These are phyloP conservation scores for Cladosporium austrohemisphaericum DNA, from an alignment of 2,329 filamentous ascomycete species.

Conservation along the genomic window DNA sequence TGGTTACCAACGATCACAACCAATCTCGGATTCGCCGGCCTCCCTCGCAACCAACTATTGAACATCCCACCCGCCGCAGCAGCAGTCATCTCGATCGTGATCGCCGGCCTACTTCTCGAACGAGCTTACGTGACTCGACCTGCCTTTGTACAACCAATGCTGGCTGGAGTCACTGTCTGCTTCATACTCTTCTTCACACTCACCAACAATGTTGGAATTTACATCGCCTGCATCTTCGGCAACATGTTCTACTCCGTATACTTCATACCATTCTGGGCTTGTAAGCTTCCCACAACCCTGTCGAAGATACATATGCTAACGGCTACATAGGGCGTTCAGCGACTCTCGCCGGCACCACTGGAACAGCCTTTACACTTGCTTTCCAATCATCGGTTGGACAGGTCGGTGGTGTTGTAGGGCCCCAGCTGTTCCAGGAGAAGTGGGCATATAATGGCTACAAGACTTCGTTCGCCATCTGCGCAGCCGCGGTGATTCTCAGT, in stretches of 20 bases:
- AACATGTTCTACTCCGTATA: slow-evolving; percentile 43
- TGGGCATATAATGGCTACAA: slow-evolving; percentile 43
- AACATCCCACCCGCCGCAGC: slow-evolving; percentile 5
- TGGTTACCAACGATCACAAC: slow-evolving; percentile 6
- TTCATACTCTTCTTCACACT: slow-evolving; percentile 45
- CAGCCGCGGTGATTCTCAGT: slow-evolving; percentile 34
- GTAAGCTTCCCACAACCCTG: slow-evolving; percentile 16
- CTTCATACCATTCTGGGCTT: slow-evolving; percentile 46
- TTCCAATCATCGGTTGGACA: slow-evolving; percentile 44
- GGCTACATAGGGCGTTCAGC: slow-evolving; percentile 35
- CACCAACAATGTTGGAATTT: slow-evolving; percentile 39
- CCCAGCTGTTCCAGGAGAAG: slow-evolving; percentile 42
- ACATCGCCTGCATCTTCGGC: slow-evolving; percentile 43
- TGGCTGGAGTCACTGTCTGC: slow-evolving; percentile 40
- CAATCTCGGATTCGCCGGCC: not conserved
- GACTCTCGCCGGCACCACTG: slow-evolving; percentile 41
- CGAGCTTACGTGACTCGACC: slow-evolving; percentile 40
- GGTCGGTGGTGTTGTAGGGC: slow-evolving; percentile 44
- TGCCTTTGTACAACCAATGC: slow-evolving; percentile 41
- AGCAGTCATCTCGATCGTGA: slow-evolving; percentile 17
- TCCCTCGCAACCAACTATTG: slow-evolving; percentile 2
- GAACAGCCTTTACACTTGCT: slow-evolving; percentile 44
- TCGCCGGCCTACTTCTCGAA: slow-evolving; percentile 40
- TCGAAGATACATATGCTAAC: not conserved
- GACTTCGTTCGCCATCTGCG: slow-evolving; percentile 37